Evolutionary conservation across 306 rosid genomes (phyloP).

Genomic region (Macrotyloma uniflorum): DNA sequence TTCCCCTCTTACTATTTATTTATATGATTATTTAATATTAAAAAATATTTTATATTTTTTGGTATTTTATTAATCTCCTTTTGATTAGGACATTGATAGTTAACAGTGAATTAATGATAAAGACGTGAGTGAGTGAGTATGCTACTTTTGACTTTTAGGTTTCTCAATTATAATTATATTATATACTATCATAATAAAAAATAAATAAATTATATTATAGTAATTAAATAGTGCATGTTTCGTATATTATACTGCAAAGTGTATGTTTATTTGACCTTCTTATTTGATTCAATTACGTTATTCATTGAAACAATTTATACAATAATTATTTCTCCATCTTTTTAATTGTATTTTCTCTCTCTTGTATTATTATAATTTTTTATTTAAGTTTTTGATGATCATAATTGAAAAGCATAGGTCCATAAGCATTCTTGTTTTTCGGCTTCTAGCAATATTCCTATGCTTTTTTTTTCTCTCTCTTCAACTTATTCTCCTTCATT

Average conservation of each 20-base stretch:
- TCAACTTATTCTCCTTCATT: background rate
- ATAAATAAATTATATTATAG: background rate
- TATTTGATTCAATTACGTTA: background rate
- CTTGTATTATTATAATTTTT: background rate
- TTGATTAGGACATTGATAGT: conserved; percentile 6
- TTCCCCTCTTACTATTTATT: background rate
- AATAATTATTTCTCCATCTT: background rate
- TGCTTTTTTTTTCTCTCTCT: background rate
- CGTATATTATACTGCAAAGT: background rate
- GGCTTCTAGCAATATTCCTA: conserved; percentile 30
- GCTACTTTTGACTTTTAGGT: conserved; percentile 29
- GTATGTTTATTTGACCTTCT: conserved; percentile 31
- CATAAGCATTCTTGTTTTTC: background rate
- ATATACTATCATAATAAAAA: conserved; percentile 18
- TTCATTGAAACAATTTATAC: background rate
- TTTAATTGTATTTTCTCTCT: background rate
- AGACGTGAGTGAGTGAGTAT: conserved; percentile 39
- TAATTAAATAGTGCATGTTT: conserved; percentile 21
- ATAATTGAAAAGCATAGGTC: no score
- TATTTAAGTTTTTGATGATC: no score
- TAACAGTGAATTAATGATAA: conserved; percentile 25
- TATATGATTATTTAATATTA: background rate
- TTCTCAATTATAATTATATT: conserved; percentile 11
- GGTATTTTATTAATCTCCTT: background rate
- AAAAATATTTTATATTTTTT: background rate